Evolutionary conservation across 1,284 basidiomycete species (phyloP).

Genomic region (Caloboletus inedulis): DNA sequence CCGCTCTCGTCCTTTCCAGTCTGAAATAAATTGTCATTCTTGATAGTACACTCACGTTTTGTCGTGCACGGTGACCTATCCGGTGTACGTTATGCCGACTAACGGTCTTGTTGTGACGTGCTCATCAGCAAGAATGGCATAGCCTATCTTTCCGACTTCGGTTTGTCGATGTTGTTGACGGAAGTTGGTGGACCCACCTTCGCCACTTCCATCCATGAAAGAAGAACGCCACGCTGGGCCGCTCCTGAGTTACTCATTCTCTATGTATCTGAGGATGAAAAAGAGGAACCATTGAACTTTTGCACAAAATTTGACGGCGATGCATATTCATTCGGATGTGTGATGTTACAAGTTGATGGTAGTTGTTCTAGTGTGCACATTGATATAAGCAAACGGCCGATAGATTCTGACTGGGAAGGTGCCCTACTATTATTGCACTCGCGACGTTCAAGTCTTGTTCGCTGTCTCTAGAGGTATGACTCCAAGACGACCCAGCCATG

Average conservation of each 20-base stretch:
- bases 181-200: conserved; percentile 16
- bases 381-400: not conserved
- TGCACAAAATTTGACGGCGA: conserved; percentile 8
- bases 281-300: not conserved
- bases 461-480: conserved; percentile 10
- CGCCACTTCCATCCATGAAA: conserved; percentile 11
- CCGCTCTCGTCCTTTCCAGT: not conserved
- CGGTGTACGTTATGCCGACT: conserved; percentile 13
- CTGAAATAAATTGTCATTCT: not conserved
- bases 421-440: conserved; percentile 14
- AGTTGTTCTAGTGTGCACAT: not conserved
- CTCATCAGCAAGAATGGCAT: conserved; percentile 8
- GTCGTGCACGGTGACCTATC: conserved; percentile 28
- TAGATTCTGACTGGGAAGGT: conserved; percentile 16
- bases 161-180: conserved; percentile 19
- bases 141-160: conserved; percentile 18
- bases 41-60: conserved; percentile 23
- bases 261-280: conserved; percentile 11
- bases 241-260: conserved; percentile 18
- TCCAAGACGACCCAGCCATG: conserved; percentile 7
- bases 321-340: conserved; percentile 18
- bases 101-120: conserved; percentile 8
- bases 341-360: conserved; percentile 20
- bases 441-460: conserved; percentile 7
- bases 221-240: conserved; percentile 19